A percentile compares a stretch with the other conserved stretches of the same genome.
Evolutionary conservation across 2,329 filamentous ascomycete species (phyloP).

Genomic region (Colletotrichum theobromicola): DNA sequence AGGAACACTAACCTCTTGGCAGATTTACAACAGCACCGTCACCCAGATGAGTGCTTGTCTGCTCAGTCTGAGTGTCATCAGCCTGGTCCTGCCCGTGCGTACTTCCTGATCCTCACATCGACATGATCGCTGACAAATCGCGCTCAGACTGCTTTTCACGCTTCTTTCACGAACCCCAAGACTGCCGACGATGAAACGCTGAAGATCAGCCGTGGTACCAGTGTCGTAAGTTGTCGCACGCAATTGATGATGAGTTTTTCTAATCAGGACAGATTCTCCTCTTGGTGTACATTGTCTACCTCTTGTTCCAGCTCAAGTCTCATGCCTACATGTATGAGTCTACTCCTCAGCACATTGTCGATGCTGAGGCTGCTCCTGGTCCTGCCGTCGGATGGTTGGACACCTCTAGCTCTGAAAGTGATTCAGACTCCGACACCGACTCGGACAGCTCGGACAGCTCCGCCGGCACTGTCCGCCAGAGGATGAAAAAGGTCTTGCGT

Average conservation of each 20-base stretch:
- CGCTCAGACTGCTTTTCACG: slow-evolving; percentile 82
- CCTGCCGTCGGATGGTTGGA: slow-evolving; percentile 84
- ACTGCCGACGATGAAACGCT: slow-evolving; percentile 75
- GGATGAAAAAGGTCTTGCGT: slow-evolving; percentile 77
- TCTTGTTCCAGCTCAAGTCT: slow-evolving; percentile 90
- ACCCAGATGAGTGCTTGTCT: slow-evolving; percentile 96
- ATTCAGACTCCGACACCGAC: slow-evolving; percentile 69
- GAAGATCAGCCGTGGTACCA: slow-evolving; percentile 88
- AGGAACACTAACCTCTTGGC: background rate
- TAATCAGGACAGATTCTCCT: slow-evolving; percentile 66
- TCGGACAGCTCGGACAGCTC: slow-evolving; percentile 67
- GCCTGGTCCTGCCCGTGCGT: slow-evolving; percentile 79
- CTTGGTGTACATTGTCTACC: slow-evolving; percentile 81
- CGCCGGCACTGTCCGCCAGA: slow-evolving; percentile 71
- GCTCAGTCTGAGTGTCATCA: slow-evolving; percentile 88
- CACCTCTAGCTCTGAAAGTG: slow-evolving; percentile 63
- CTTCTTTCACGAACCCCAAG: slow-evolving; percentile 71
- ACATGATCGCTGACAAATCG: slow-evolving; percentile 26
- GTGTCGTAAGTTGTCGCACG: slow-evolving; percentile 65
- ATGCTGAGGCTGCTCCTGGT: slow-evolving; percentile 87
- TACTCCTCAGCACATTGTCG: slow-evolving; percentile 90
- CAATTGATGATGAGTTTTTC: background rate
- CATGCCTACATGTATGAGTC: slow-evolving; percentile 93
- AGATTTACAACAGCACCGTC: slow-evolving; percentile 93
- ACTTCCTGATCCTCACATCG: slow-evolving; percentile 41